A percentile compares a stretch with the other conserved stretches of the same genome.
Conservation (phyloP, 331 rosid species). For the Spiraea crenata region DNA sequence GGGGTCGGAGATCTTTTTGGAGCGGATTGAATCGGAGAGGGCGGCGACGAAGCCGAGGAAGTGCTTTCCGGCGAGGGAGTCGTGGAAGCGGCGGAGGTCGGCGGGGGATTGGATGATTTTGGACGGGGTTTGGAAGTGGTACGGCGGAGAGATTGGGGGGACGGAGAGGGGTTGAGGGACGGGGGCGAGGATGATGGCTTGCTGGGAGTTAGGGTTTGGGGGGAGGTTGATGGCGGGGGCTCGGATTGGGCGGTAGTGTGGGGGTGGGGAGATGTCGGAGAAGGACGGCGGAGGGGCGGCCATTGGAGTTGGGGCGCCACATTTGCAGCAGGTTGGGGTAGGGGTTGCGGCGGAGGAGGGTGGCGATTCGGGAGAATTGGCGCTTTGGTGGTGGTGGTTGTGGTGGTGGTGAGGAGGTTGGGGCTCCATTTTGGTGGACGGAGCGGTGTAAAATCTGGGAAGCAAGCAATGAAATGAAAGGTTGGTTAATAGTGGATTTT, state of each 20-base stretch:
- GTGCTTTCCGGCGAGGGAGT: constrained; percentile 58
- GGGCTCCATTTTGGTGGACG: constrained; percentile 33
- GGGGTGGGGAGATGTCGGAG: constrained; percentile 75
- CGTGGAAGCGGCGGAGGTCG: constrained; percentile 60
- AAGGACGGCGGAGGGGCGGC: constrained; percentile 47
- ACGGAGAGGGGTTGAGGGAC: constrained; percentile 80
- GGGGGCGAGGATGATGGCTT: constrained; percentile 80
- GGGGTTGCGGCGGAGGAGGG: constrained; percentile 26
- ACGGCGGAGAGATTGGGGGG: constrained; percentile 46
- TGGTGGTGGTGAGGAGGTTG: constrained; percentile 25
- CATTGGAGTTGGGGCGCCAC: constrained; percentile 70
- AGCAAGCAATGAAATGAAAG: background rate
- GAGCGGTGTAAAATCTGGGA: background rate
- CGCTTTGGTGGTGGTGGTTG: constrained; percentile 14
- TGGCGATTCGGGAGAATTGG: constrained; percentile 22
- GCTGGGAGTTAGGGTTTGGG: constrained; percentile 53
- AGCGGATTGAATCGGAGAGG: constrained; percentile 73
- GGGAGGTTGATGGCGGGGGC: constrained; percentile 85
- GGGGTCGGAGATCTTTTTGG: constrained; percentile 61
- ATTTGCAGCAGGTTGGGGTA: constrained; percentile 53
- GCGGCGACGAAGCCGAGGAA: constrained; percentile 85
- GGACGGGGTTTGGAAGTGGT: constrained; percentile 53
- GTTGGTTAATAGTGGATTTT: background rate
- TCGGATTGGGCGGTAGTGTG: constrained; percentile 79
- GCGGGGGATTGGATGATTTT: constrained; percentile 73